Percentiles rank a stretch among this genome's conserved stretches.
phyloP scores from a whole-genome alignment of 768 basidiomycete species.

The Lyophyllum atratum region DNA sequence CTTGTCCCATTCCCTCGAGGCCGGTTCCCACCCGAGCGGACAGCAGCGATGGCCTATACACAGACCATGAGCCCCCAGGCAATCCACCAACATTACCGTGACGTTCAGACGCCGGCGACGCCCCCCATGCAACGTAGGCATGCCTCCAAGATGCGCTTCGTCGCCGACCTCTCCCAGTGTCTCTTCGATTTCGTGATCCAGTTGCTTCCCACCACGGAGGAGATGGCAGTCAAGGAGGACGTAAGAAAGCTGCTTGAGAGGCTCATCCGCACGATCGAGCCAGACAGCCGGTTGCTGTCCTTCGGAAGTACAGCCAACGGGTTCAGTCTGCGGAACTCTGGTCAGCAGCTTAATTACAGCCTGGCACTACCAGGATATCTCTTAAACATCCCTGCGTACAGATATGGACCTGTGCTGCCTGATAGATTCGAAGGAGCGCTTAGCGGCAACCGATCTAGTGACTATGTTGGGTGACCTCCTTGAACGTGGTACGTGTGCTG shows the following conservation, averaged over 20 bases:
- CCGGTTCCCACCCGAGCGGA: conserved; percentile 17
- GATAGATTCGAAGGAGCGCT: conserved; percentile 83
- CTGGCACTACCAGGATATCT: background rate
- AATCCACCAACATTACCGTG: conserved; percentile 36
- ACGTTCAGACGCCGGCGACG: conserved; percentile 28
- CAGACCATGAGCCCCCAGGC: conserved; percentile 41
- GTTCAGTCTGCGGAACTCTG: conserved; percentile 95
- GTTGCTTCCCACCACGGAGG: conserved; percentile 85
- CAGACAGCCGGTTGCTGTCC: conserved; percentile 84
- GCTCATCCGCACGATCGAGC: conserved; percentile 93
- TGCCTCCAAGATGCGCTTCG: conserved; percentile 63
- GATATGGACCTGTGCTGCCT: conserved; percentile 99
- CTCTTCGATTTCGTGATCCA: conserved; percentile 94
- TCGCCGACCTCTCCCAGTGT: conserved; percentile 82
- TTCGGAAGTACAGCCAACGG: conserved; percentile 98
- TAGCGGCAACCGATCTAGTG: conserved; percentile 86
- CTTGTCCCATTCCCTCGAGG: conserved; percentile 18
- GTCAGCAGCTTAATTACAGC: conserved; percentile 37
- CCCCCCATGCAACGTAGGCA: conserved; percentile 41
- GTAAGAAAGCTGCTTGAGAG: conserved; percentile 93
- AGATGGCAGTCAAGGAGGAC: conserved; percentile 94
- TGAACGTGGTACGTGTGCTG: conserved; percentile 72
- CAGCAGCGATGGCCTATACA: conserved; percentile 39
- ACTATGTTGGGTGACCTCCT: conserved; percentile 92
- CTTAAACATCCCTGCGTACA: conserved; percentile 30